Conservation (phyloP, 2,329 filamentous ascomycete genomes). For the Anthostomella pinea region DNA sequence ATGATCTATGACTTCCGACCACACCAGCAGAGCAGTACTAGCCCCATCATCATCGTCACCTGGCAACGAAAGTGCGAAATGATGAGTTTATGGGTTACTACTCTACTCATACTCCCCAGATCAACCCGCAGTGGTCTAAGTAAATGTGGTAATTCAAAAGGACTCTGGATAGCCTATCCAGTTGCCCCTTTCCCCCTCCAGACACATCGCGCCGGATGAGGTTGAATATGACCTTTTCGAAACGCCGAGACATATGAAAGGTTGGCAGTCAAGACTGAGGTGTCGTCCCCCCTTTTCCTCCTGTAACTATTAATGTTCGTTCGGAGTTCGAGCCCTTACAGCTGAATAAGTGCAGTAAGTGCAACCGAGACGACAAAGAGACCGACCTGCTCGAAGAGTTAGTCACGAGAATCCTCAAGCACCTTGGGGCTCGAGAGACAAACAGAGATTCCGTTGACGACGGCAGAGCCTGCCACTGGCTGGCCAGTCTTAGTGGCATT, state of each 20-base stretch:
- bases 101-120: no score
- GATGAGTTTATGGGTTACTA: no score
- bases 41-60: no score
- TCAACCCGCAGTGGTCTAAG: no score
- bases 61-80: no score
- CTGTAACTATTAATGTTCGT: neutral
- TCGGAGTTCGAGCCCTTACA: slow-evolving; percentile 10
- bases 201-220: neutral
- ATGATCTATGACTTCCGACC: no score
- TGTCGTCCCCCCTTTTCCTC: neutral
- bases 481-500: slow-evolving; percentile 17
- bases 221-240: neutral
- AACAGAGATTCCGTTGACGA: slow-evolving; percentile 24
- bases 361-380: slow-evolving; percentile 22
- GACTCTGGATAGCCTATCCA: no score
- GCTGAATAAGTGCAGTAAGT: slow-evolving; percentile 19
- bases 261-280: neutral
- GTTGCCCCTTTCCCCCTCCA: no score
- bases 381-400: slow-evolving; percentile 17
- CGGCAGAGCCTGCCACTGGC: slow-evolving; percentile 17
- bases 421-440: slow-evolving; percentile 2
- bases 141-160: no score
- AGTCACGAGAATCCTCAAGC: slow-evolving; percentile 5
- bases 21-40: no score
- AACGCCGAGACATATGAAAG: slow-evolving; percentile 1